Evolutionary conservation across 1,139 yeast genomes (phyloP), one percentile per base, ranked within the genome.

Genomic region (Nakaseomyces uthaithaninus): DNA sequence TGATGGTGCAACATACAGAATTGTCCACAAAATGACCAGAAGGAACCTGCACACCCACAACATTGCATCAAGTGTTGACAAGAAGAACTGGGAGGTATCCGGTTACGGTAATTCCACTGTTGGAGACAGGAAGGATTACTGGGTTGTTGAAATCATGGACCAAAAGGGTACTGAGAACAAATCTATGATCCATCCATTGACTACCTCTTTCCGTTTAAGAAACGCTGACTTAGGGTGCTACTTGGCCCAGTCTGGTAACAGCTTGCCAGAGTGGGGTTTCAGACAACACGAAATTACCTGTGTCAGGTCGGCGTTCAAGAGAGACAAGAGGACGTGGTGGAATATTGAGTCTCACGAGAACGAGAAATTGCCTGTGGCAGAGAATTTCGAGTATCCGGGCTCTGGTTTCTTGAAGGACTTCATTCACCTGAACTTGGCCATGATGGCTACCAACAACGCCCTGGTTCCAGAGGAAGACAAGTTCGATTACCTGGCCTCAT

Each of bases 401-500:
- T 81, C 96, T 25, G 75, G 73, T 55, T 93, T 93, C 66, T 57
- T 86, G 55, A 79, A 84, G 52, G 97, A 91, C 67, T 93, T 93
- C 54, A 68, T 93, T 50, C 95, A 89, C 65, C 70, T 93, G 56
- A 91, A 91, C 63, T 77, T 87, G 59, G 98, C 97, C 17, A 93
- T 91, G 96, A 86, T 89, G 96, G 96, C 96, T 17, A 85, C 97
- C 33, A 93, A 93, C 68, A 93, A 93, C 56, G 98, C 96, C 3
- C 74, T 91, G 59, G 79, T 91, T 44, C 98, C 98, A 25, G 98
- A 93, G 57, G 64, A 73, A 14, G 98, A 93, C 53, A 89, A 91
- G 65, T 79, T 77, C 54, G 99, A 93, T 60, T 89, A 81, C 52
- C 74, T 93, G 55, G 94, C 97, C 2, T 86, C 96, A 14, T 62